phyloP scores from a whole-genome alignment of 2,329 filamentous ascomycete genomes.

The Xylaria sp. region DNA sequence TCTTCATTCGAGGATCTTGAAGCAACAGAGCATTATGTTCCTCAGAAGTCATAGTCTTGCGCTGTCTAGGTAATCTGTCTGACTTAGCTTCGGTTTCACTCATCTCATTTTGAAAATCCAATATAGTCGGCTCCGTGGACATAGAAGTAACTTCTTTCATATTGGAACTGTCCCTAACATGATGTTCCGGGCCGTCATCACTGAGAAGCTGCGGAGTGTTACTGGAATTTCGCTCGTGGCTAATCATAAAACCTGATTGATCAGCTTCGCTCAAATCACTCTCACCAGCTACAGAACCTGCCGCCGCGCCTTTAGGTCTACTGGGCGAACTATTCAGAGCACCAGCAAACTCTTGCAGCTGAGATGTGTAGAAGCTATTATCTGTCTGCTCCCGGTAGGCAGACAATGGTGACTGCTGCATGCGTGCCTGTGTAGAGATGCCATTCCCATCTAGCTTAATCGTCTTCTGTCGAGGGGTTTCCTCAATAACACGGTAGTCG shows the following conservation, averaged over 20 bases:
- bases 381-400: slow-evolving; percentile 86
- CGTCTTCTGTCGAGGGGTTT: slow-evolving; percentile 83
- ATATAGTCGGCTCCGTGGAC: not conserved
- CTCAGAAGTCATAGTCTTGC: slow-evolving; percentile 76
- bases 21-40: slow-evolving; percentile 90
- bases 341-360: slow-evolving; percentile 61
- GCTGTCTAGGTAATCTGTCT: slow-evolving; percentile 32
- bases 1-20: slow-evolving; percentile 83
- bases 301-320: slow-evolving; percentile 17
- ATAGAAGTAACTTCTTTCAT: not conserved
- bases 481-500: slow-evolving; percentile 83
- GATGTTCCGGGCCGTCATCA: slow-evolving; percentile 8
- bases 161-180: not conserved
- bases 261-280: slow-evolving; percentile 2
- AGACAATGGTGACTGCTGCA: slow-evolving; percentile 57
- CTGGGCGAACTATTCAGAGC: slow-evolving; percentile 40
- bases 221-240: slow-evolving; percentile 1
- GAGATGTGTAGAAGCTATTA: slow-evolving; percentile 82
- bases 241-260: not conserved
- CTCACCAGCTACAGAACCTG: slow-evolving; percentile 3
- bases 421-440: slow-evolving; percentile 73
- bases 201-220: not conserved
- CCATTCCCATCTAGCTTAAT: slow-evolving; percentile 70
- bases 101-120: slow-evolving; percentile 5
- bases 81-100: slow-evolving; percentile 20